Evolutionary conservation across 129 eudicot genomes (phyloP).

Genomic region (Flaveria brownii): DNA sequence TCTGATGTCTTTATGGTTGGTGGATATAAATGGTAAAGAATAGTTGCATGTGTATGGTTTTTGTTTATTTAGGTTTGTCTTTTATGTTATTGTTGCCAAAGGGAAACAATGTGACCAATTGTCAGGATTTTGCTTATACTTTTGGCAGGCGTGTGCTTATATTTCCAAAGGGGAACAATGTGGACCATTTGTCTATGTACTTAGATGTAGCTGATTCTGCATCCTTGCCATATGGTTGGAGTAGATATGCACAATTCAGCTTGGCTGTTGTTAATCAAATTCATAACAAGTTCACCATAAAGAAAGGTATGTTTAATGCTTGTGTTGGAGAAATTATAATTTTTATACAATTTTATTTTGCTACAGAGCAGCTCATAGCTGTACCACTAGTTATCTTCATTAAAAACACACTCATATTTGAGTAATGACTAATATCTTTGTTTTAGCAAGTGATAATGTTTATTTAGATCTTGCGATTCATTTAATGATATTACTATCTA

Average conservation of each 20-base stretch:
- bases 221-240: conserved; percentile 95
- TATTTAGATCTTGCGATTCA: neutral
- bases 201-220: conserved; percentile 89
- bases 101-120: conserved; percentile 16
- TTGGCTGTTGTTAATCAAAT: conserved; percentile 86
- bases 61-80: neutral
- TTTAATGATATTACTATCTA: conserved; percentile 1
- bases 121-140: conserved; percentile 17
- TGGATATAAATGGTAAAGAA: conserved; percentile 80
- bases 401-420: neutral
- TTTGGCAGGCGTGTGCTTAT: conserved; percentile 85
- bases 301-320: conserved; percentile 58
- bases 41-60: neutral
- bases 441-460: conserved; percentile 6
- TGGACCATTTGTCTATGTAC: conserved; percentile 88
- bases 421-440: neutral
- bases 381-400: neutral
- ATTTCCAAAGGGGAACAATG: conserved; percentile 96
- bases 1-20: conserved; percentile 78
- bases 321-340: conserved; percentile 11
- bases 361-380: neutral
- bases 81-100: neutral
- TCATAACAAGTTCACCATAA: conserved; percentile 59
- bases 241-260: conserved; percentile 94
- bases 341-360: neutral